Evolutionary conservation across 2,329 filamentous ascomycete genomes (phyloP), one percentile per base, ranked within the genome.

Genomic region (Verticillium nonalfalfae): DNA sequence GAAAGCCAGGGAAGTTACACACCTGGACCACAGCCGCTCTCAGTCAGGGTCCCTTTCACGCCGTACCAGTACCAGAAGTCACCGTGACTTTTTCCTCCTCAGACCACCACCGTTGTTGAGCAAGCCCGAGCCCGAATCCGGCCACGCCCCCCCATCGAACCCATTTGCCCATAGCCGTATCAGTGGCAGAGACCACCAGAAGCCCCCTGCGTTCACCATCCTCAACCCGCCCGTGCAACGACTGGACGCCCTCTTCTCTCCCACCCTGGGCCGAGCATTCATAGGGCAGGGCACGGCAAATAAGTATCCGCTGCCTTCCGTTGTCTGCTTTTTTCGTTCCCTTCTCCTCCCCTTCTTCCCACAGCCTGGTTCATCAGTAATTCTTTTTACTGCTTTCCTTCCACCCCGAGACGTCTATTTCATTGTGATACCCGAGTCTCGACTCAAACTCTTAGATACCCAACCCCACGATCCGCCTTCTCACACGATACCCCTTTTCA

Each of bases 351-450:
- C 40, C 40, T 50, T 50, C 40, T 21, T 50, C 40, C 18, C 40
- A 50, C 40, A 50, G 40, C 40, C 40, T 21, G 40, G 40, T 50
- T 26, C 18, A 50, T 21, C 40, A 50, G 40, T 50, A 64, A 62
- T 64, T 59, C 63, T 63, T 63, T 63, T 62, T 65, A 66, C 62
- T 62, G 61, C 61, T 71, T 71, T 71, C 67, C 69, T 76, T 76
- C 75, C 72, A 74, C 75, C 74, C 72, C 40, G 71, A 72, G 40
- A 50, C 26, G 40, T 50, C 40, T 50, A 74, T 75, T 76, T 77
- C 73, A 71, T 75, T 78, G 77, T 81, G 80, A 82, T 83, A 82
- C 80, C 79, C 79, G 74, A 67, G 65, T 71, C 64, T 66, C 67
- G 68, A 68, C 68, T 68, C 68, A 65, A 64, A 66, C 73, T 67